Evolutionary conservation across 352 stramenopile genomes (phyloP).

Genomic region (Pythium vanterpoolii): DNA sequence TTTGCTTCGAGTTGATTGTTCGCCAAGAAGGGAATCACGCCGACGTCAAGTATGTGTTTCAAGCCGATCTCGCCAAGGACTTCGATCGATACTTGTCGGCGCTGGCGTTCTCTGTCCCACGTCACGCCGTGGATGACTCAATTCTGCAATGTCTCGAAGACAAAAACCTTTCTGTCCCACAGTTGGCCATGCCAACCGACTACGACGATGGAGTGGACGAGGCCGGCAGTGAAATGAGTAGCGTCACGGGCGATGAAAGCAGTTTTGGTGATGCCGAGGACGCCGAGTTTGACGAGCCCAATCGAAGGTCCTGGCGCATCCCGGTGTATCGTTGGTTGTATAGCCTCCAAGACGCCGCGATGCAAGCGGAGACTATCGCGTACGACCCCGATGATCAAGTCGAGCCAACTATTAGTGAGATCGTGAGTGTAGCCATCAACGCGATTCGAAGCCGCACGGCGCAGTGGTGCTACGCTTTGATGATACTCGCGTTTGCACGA

Average conservation of each 20-base stretch:
- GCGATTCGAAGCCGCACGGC: slow-evolving; percentile 63
- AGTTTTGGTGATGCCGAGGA: slow-evolving; percentile 77
- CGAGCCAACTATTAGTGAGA: slow-evolving; percentile 55
- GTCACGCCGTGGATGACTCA: slow-evolving; percentile 56
- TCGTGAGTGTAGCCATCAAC: slow-evolving; percentile 58
- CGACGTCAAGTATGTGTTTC: slow-evolving; percentile 78
- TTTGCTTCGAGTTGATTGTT: slow-evolving; percentile 77
- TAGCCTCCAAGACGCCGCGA: slow-evolving; percentile 64
- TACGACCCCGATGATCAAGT: slow-evolving; percentile 82
- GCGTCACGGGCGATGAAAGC: slow-evolving; percentile 80
- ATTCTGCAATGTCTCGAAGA: slow-evolving; percentile 61
- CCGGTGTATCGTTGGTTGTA: slow-evolving; percentile 69
- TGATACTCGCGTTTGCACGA: slow-evolving; percentile 68
- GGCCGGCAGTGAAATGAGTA: slow-evolving; percentile 78
- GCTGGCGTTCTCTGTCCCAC: slow-evolving; percentile 65
- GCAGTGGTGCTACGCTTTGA: slow-evolving; percentile 51
- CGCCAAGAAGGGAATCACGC: slow-evolving; percentile 42
- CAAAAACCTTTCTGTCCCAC: slow-evolving; percentile 55
- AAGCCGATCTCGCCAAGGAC: slow-evolving; percentile 65
- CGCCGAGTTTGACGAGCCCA: slow-evolving; percentile 59
- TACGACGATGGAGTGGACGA: slow-evolving; percentile 51
- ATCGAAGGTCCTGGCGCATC: slow-evolving; percentile 42
- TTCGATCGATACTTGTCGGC: slow-evolving; percentile 78
- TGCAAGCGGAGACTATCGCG: slow-evolving; percentile 56
- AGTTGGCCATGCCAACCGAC: slow-evolving; percentile 30